Conservation (phyloP, 192 early-diverging fungal species). For the Coemansia aciculifera region DNA sequence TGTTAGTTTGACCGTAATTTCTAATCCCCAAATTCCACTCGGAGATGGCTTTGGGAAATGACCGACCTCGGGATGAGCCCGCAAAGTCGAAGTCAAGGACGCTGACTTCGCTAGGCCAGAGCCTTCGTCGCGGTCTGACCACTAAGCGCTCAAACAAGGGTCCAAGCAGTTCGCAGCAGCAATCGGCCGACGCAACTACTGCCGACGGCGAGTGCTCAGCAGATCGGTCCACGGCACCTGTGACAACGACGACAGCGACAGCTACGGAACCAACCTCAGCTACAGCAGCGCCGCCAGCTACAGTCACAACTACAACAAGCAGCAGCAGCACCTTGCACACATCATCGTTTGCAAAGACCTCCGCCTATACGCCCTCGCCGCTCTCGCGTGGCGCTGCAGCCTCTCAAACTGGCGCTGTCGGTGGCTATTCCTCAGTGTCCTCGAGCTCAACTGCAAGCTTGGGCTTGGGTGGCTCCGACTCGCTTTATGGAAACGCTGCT, state of each 20-base stretch:
- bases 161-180: not conserved
- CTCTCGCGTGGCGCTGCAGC: conserved; percentile 28
- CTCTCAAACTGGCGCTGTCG: conserved; percentile 1
- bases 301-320: not conserved
- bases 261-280: not conserved
- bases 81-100: conserved; percentile 47
- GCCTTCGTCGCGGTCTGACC: conserved; percentile 50
- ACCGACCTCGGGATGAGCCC: conserved; percentile 51
- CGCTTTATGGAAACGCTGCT: conserved; percentile 34
- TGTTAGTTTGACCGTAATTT: not conserved
- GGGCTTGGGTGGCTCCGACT: conserved; percentile 17
- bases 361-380: conserved; percentile 39
- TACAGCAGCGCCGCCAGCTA: not conserved
- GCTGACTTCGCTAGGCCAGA: conserved; percentile 45
- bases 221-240: conserved; percentile 4
- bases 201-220: conserved; percentile 4
- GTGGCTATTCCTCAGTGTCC: conserved; percentile 1
- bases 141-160: conserved; percentile 36
- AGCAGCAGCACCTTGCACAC: conserved; percentile 1
- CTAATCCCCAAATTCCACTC: conserved; percentile 1
- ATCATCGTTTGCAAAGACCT: conserved; percentile 19
- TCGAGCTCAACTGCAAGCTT: conserved; percentile 12
- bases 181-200: not conserved
- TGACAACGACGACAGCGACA: not conserved
- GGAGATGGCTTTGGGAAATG: conserved; percentile 47